phyloP scores from a whole-genome alignment of 2,329 filamentous ascomycete species.

The Exophiala oligosperma region DNA sequence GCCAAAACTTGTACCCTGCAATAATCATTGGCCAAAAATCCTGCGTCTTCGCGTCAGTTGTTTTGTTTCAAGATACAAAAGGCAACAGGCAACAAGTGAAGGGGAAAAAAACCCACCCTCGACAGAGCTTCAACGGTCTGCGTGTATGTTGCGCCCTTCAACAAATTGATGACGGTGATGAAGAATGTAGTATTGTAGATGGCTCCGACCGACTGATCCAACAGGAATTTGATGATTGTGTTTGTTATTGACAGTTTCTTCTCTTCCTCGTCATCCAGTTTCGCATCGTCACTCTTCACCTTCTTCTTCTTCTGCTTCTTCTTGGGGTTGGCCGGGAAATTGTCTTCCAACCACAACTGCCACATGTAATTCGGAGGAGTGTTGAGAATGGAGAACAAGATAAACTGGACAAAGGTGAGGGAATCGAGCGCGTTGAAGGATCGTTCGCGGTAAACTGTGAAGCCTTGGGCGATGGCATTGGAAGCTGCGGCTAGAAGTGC shows the following conservation, averaged over 20 bases:
- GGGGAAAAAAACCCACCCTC: conserved; percentile 31
- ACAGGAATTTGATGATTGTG: conserved; percentile 43
- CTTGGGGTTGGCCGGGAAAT: conserved; percentile 61
- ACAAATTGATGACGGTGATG: conserved; percentile 56
- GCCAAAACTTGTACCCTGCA: conserved; percentile 42
- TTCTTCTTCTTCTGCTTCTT: conserved; percentile 44
- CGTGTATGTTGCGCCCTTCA: conserved; percentile 40
- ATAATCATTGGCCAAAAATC: conserved; percentile 34
- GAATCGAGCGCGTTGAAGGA: conserved; percentile 42
- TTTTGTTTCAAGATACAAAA: conserved; percentile 33
- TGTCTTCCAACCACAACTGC: conserved; percentile 75
- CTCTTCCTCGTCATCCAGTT: conserved; percentile 6
- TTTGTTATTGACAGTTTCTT: conserved; percentile 25
- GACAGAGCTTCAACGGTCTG: conserved; percentile 35
- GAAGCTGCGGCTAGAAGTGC: conserved; percentile 65
- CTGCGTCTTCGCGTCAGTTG: conserved; percentile 1
- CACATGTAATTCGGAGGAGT: conserved; percentile 83
- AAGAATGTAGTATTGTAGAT: conserved; percentile 58
- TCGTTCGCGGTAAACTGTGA: conserved; percentile 57
- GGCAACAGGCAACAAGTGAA: conserved; percentile 9
- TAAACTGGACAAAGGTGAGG: conserved; percentile 63
- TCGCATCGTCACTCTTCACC: conserved; percentile 49
- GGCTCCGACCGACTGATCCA: conserved; percentile 58
- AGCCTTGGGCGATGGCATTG: conserved; percentile 71
- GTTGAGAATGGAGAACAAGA: conserved; percentile 69